Evolutionary conservation across 371 early-diverging fungal species (phyloP), one percentile per base, ranked within the genome.

Genomic region (Mucor lusitanicus): DNA sequence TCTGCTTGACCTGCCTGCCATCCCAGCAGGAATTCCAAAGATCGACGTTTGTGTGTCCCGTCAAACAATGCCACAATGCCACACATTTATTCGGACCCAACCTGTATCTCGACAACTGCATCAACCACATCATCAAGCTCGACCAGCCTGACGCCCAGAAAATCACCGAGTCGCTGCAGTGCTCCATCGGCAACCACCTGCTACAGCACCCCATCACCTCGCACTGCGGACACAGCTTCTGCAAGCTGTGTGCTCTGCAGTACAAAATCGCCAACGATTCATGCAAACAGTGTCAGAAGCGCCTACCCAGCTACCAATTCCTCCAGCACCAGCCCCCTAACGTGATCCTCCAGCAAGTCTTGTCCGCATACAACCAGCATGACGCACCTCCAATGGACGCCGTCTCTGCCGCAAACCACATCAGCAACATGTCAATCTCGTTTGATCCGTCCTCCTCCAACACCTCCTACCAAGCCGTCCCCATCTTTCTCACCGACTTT

Each of bases 151-250:
- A 46, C 17, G 13, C 17, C 6, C n/a, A 54, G 2, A 6, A 42
- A 8, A 17, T 37, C 4, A 13, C 60, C 12, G 30, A 69, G 30
- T 81, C 86, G 32, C 64, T 89, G 28, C 87, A 87, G 64, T 92
- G 92, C 68, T 76, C 84, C 21, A 73, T 90, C 37, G 91, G 91
- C 63, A 73, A 76, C 35, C 68, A 79, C 17, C 55, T 82, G 13
- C 64, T 91, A 23, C 59, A 72, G n/a, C 78, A 85, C 15, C 91
- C 93, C 3, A 70, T 90, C 39, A 90, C 91, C 0, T 82, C 81
- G 21, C 80, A 79, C 11, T 92, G 93, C 66, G 93, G 93, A 3
- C 93, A 92, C 67, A 87, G 88, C 0, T 85, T 86, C 63, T 92
- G 93, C 73, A 82, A 81, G 39, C 33, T 72, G 1, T 92, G 93